Evolutionary conservation across 2,329 filamentous ascomycete genomes (phyloP), one percentile per base, ranked within the genome.

Genomic region (Phialemoniopsis sp.): DNA sequence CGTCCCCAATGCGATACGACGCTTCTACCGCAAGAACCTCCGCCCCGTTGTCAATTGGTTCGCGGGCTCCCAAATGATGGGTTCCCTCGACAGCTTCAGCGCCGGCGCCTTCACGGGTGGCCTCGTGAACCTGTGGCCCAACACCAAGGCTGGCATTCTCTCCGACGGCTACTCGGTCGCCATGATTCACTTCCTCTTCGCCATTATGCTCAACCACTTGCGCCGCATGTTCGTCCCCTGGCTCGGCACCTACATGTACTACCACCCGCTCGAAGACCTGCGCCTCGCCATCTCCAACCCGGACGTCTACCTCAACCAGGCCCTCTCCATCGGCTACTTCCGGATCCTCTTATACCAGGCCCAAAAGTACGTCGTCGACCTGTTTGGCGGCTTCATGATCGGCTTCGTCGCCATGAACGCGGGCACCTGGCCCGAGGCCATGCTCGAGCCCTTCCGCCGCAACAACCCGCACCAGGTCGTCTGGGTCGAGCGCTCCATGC

Each of bases 141-240:
- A 38, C 3, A n/a, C 49, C 18, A 46, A 45, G 16, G 14, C 41
- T 12, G 40, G 47, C 15, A 34, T 58, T 5, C 46, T 62, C 33
- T 49, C 49, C 8, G 42, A 50, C 32, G 55, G 56, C 28, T 47
- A 54, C 42, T 41, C 46, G 8, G 38, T 45, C 5, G 49, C 49
- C 2, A 46, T 59, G 12, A 44, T 48, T 1, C 52, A 54, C 36
- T 49, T 65, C 32, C 30, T 55, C 13, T 50, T 56, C 30, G 66
- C 66, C 36, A 54, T 63, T 13, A 42, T 67, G 12, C 32, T 59
- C 18, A 60, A 69, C 53, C 66, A 71, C 46, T 49, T 64, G 13
- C 58, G 62, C 5, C 51, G 60, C 15, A 47, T 57, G n/a, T 40
- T 67, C 0, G 32, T 39, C 10, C 60, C 58, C 7, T 54, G 45